Conservation (phyloP, 768 basidiomycete genomes). For the Flagelloscypha sp. region DNA sequence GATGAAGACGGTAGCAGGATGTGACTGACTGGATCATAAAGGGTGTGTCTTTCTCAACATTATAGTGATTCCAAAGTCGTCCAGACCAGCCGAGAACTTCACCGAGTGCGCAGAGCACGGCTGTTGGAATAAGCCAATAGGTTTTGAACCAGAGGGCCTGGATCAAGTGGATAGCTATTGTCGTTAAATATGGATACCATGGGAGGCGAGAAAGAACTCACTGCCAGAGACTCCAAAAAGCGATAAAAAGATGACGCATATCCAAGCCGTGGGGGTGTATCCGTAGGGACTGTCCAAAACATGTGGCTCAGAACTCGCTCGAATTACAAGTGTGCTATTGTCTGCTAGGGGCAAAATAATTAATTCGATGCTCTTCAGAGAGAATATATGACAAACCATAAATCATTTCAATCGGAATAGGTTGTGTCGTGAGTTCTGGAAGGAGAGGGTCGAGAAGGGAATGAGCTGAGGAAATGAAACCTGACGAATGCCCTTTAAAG, state of each 20-base stretch:
- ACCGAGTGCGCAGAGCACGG: constrained; percentile 34
- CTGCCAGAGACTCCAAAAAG: constrained; percentile 33
- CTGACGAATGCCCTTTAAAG: no score
- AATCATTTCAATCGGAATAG: no score
- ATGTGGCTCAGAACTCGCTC: no score
- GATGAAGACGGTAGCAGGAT: no score
- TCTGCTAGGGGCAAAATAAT: no score
- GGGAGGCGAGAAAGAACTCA: constrained; percentile 15
- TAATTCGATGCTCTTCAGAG: no score
- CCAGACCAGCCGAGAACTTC: constrained; percentile 52
- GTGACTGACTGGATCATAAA: constrained; percentile 33
- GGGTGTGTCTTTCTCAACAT: constrained; percentile 13
- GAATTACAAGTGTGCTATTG: no score
- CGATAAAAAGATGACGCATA: constrained; percentile 26
- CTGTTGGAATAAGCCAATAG: constrained; percentile 49
- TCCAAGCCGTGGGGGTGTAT: constrained; percentile 28
- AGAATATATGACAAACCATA: no score
- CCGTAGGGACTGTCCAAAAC: constrained; percentile 25
- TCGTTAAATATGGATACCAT: not conserved
- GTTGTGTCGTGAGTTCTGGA: no score
- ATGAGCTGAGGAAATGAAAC: no score
- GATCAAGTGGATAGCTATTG: constrained; percentile 36
- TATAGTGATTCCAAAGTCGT: constrained; percentile 43
- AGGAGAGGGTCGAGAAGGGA: no score
- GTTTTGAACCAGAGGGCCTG: constrained; percentile 36